Base-by-base conservation (phyloP, 441 rosid species). In the Populus trichocarpa region DNA sequence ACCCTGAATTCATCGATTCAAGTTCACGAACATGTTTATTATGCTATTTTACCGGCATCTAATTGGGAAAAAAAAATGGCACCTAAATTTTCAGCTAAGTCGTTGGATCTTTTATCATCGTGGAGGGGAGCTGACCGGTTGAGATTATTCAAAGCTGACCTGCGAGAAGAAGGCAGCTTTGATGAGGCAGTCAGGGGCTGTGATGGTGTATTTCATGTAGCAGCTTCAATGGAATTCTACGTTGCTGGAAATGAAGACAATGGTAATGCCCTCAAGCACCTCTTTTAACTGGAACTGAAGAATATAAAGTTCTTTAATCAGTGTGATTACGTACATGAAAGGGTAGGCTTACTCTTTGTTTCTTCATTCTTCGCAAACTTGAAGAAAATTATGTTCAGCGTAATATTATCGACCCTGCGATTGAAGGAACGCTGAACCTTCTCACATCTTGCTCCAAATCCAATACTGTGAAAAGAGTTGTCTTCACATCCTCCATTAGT, bases 401-500 rank as follows among this genome's bases (percentile, higher is more conserved):
- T 74, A 87, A 87, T 67, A 80, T 89, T 71, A 87, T 89, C 71
- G 88, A 91, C n/a, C 93, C 92, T 75, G 98, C 97, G 26, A 81
- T 85, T 81, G 81, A 70, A 78, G 93, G 99, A 63, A 90, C 89
- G 63, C 28, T 90, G 81, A 93, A 93, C 84, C 85, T 95, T 78
- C 95, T 95, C 57, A 85, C 73, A 78, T 84, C 97, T 67, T 93
- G 99, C 88, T 80, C 81, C 69, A 87, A 84, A 81, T 92, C 93
- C 16, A 84, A 85, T 14, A 81, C 93, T 7, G 93, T 90, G 79
- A 90, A 87, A 81, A 89, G 90, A 88, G 92, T 92, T 83, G 90
- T 92, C 67, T 87, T 93, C 84, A 93, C 99, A 69, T 93, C 99
- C 74, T 95, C 98, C 80, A 83, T 95, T 36, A 95, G 99, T 59